Base-by-base conservation (phyloP, 805 yeast species). In the Lachancea fermentati region DNA sequence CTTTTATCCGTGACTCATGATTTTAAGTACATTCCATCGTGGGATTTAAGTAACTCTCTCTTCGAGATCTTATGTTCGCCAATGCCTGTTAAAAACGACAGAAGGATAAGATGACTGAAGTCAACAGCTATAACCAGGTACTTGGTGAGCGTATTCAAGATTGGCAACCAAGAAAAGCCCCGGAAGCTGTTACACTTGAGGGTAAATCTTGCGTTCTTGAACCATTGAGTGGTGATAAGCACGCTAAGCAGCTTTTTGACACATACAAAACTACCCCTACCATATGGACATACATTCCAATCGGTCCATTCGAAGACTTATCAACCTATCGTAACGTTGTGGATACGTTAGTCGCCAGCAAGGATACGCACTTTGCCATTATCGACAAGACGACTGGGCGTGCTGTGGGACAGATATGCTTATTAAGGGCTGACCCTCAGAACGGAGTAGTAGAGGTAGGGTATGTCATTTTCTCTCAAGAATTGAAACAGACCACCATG, bases 371-470 rank as follows among this genome's bases (percentile, higher is more conserved):
- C 31, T 52, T 37, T 39, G 59, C 58, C 3, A 47, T 62, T 14
- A 37, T 59, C 2, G 52, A 50, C 33, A 50, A 44, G 15, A 25
- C 19, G 14, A 39, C 45, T 14, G 42, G 41, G 5, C 41, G 46
- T 14, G 51, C 62, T 2, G 55, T 62, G 19, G 67, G 68, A 4
- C 42, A 40, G 12, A 16, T 54, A 19, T 40, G 57, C 13, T 47
- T 52, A 17, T 45, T 61, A 37, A 49, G 62, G 24, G 49, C 55
- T 29, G 62, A 59, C 30, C 46, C 51, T n/a, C 32, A 30, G 13
- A 49, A 54, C 35, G 62, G 64, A 13, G 41, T 43, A 7, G 43
- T 56, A 6, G 67, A 61, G 41, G 50, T 56, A 9, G 66, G 65
- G 5, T 49, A 46, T 34, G 57, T 62, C 2, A 30, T 54, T 25